Evolutionary conservation across 495 filamentous ascomycete genomes (phyloP), one percentile per base, ranked within the genome.

Genomic region (Aspergillus nanangensis): DNA sequence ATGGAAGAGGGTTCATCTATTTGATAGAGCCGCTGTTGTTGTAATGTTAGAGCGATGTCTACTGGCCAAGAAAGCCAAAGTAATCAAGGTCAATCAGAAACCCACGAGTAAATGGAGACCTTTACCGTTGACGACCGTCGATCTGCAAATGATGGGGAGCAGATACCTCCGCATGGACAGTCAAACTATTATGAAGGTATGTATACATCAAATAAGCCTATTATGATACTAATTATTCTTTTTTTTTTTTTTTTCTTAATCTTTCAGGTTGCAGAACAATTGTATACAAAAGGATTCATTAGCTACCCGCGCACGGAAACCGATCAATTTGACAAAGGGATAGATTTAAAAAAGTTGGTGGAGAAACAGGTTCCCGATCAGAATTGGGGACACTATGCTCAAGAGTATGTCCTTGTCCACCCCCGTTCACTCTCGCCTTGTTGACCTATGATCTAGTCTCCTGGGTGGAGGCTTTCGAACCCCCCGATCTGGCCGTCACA

Each of bases 271-370:
- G 93, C 93, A 23, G 93, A 98, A 65, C 69, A 70, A n/a, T 76
- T 98, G 3, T 98, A 98, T 67, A 88, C 84, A 18, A 90, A 88
- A 57, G 93, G 93, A 0, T 97, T 88, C 70, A 96, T 97, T 65
- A 94, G 88, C 65, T 98, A 98, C 61, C 93, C 93, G 5, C 80
- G 93, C 52, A 98, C 93, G 3, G 93, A 98, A 68, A 98, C 93
- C 0, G 94, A 98, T 62, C 86, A 93, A 21, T 98, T 98, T 61
- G 90, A 96, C 57, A 79, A 81, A 54, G 92, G 73, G 13, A 97
- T 97, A 63, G 84, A 97, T 63, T 75, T 98, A 7, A 81, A 76
- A 38, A 81, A 77, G 15, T 67, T 98, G 9, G 74, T 96, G 3
- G 79, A 88, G 48, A 97, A 94, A 60, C 93, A 98, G 60, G 81